Evolutionary conservation across 441 rosid species (phyloP).

Genomic region (Adansonia grandidieri): DNA sequence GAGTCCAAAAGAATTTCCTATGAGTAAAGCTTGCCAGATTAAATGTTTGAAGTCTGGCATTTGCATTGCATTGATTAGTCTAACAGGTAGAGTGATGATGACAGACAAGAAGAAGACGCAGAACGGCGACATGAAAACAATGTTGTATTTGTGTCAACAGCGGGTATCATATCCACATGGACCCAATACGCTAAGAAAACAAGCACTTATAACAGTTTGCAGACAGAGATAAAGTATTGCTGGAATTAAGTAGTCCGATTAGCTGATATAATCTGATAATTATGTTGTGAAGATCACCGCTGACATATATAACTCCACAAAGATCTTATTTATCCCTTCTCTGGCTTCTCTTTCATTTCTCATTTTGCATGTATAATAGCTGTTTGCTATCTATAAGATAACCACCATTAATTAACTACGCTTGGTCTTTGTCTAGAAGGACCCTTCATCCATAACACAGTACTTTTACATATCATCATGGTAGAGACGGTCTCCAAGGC

Average conservation of each 20-base stretch:
- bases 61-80: not conserved
- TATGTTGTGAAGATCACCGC: not conserved
- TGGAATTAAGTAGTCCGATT: not conserved
- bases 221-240: not conserved
- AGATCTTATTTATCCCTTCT: not conserved
- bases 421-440: not conserved
- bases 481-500: too few species aligned
- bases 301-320: not conserved
- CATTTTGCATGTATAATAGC: not conserved
- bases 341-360: not conserved
- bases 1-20: not conserved
- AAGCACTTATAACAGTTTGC: not conserved
- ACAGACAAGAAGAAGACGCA: not conserved
- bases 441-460: not conserved
- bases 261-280: not conserved
- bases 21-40: not conserved
- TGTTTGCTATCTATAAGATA: not conserved
- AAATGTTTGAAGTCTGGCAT: not conserved
- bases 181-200: not conserved
- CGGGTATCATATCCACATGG: not conserved
- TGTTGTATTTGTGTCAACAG: not conserved
- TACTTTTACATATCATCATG: slow-evolving; percentile 45
- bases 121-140: not conserved
- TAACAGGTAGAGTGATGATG: not conserved
- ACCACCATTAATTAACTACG: not conserved